Evolutionary conservation across 495 filamentous ascomycete genomes (phyloP).

Genomic region (Tuber umbilicatum): DNA sequence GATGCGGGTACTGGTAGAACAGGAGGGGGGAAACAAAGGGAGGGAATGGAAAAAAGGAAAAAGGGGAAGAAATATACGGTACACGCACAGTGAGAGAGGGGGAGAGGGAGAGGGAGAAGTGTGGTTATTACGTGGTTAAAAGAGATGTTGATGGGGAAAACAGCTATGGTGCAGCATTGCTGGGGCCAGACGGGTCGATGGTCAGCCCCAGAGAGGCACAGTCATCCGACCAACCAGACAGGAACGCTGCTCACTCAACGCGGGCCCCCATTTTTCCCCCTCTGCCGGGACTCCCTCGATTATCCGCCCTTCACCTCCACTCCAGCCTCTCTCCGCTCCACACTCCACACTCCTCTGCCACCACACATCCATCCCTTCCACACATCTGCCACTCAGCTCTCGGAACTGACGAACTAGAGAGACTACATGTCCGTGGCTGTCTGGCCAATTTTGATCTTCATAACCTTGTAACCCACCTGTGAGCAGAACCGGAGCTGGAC

Average conservation of each 20-base stretch:
- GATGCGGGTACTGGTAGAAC: background rate
- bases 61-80: slow-evolving; percentile 22
- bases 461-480: slow-evolving; percentile 1
- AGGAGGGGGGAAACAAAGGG: background rate
- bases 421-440: slow-evolving; percentile 40
- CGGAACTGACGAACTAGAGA: slow-evolving; percentile 21
- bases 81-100: slow-evolving; percentile 13
- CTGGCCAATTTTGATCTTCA: slow-evolving; percentile 22
- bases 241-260: slow-evolving; percentile 12
- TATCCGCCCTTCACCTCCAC: slow-evolving; percentile 3
- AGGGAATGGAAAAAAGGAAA: slow-evolving; percentile 4
- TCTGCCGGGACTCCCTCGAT: background rate
- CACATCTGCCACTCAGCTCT: slow-evolving; percentile 5
- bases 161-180: background rate
- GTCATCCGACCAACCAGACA: slow-evolving; percentile 35
- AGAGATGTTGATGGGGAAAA: background rate
- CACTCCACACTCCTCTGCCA: slow-evolving; percentile 1
- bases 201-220: slow-evolving; percentile 31
- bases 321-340: slow-evolving; percentile 1
- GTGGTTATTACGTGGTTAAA: slow-evolving; percentile 15
- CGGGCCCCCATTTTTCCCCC: background rate
- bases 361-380: slow-evolving; percentile 3
- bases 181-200: slow-evolving; percentile 12
- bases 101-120: slow-evolving; percentile 3
- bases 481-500: background rate